Evolutionary conservation across 345 rosid species (phyloP).

Genomic region (Chamaenerion angustifolium): DNA sequence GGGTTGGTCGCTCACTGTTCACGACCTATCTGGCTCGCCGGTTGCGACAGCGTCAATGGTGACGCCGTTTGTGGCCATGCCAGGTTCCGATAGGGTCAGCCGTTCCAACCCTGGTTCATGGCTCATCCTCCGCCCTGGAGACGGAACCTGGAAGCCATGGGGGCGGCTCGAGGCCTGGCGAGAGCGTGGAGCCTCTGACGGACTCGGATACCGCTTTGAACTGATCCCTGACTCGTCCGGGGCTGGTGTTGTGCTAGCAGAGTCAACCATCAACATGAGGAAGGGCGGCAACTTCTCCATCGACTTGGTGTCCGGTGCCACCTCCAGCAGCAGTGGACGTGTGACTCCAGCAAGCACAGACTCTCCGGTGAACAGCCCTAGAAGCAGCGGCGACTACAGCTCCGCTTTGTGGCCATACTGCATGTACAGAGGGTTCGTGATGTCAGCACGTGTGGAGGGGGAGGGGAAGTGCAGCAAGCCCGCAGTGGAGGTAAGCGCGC

Average conservation of each 20-base stretch:
- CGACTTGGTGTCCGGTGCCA: constrained; percentile 25
- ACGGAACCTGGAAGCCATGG: constrained; percentile 85
- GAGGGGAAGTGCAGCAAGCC: constrained; percentile 85
- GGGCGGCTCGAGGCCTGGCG: constrained; percentile 93
- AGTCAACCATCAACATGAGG: constrained; percentile 43
- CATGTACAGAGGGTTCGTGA: constrained; percentile 60
- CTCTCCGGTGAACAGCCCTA: constrained; percentile 67
- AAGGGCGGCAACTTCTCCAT: constrained; percentile 73
- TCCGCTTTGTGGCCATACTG: constrained; percentile 59
- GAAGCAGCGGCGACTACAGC: constrained; percentile 71
- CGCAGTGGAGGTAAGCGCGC: constrained; percentile 72
- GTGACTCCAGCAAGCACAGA: constrained; percentile 18
- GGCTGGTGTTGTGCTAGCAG: constrained; percentile 54
- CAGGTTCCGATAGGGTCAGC: constrained; percentile 78
- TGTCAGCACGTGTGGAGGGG: constrained; percentile 79
- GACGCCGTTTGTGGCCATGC: constrained; percentile 78
- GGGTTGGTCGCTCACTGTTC: constrained; percentile 89
- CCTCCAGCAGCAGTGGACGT: constrained; percentile 14
- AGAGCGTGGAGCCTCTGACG: constrained; percentile 57
- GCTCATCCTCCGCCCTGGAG: constrained; percentile 79
- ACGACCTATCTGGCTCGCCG: constrained; percentile 83
- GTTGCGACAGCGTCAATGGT: constrained; percentile 75
- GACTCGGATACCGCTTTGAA: constrained; percentile 68
- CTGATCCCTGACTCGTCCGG: constrained; percentile 56
- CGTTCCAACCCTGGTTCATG: constrained; percentile 82